phyloP scores from a whole-genome alignment of 1,284 basidiomycete genomes.

The Papiliotrema laurentii region DNA sequence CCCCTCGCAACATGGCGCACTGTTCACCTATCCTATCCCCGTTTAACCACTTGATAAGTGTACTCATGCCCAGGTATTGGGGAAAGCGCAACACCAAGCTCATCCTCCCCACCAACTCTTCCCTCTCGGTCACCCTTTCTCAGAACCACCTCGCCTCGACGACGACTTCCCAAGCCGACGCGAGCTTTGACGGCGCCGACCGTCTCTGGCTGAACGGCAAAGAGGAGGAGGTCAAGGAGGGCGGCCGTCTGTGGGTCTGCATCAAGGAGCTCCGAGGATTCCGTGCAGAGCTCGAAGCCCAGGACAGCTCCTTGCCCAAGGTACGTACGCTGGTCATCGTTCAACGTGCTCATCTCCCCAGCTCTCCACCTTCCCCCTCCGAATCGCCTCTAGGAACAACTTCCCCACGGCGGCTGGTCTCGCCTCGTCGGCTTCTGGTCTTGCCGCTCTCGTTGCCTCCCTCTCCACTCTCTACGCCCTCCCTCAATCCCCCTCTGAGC shows the following conservation, averaged over 20 bases:
- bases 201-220: conserved; percentile 91
- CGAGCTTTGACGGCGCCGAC: conserved; percentile 64
- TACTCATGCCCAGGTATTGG: conserved; percentile 70
- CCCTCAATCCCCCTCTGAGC: conserved; percentile 61
- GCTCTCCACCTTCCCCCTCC: conserved; percentile 69
- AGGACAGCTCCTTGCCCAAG: conserved; percentile 60
- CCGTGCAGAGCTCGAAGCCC: conserved; percentile 68
- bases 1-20: no score
- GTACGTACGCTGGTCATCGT: conserved; percentile 51
- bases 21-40: no score
- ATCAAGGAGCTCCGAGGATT: conserved; percentile 82
- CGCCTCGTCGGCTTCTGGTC: conserved; percentile 94
- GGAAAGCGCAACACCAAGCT: conserved; percentile 94
- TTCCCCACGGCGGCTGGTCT: conserved; percentile 98
- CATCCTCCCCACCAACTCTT: conserved; percentile 96
- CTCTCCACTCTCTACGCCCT: conserved; percentile 83
- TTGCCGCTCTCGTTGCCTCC: conserved; percentile 89
- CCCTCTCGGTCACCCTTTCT: conserved; percentile 91
- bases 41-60: neutral
- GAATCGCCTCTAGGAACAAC: conserved; percentile 95
- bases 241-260: conserved; percentile 76
- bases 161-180: conserved; percentile 83
- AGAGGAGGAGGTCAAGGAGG: conserved; percentile 80
- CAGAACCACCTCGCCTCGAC: conserved; percentile 94
- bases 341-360: conserved; percentile 35